These are phyloP conservation scores for Dalechampia spathulata DNA, from an alignment of 441 rosid genomes.

Conservation along the genomic window DNA sequence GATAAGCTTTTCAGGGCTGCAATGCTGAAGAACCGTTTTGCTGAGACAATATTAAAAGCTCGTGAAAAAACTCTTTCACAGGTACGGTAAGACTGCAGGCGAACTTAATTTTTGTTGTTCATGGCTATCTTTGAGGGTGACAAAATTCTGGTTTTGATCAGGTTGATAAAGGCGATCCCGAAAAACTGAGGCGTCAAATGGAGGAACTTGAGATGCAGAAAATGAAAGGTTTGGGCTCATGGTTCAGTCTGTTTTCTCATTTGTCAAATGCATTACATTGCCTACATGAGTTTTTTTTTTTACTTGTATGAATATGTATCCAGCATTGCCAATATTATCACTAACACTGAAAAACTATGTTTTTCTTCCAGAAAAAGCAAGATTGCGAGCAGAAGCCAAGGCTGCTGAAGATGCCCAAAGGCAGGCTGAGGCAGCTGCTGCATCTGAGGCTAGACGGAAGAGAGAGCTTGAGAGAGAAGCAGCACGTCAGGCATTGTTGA, in stretches of 20 bases:
- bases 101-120: not conserved
- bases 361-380: slow-evolving; percentile 49
- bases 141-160: slow-evolving; percentile 12
- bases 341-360: too few relatives aligned
- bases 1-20: slow-evolving; percentile 70
- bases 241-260: not conserved
- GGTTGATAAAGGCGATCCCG: slow-evolving; percentile 71
- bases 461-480: slow-evolving; percentile 84
- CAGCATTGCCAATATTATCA: too few relatives aligned
- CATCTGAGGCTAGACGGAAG: slow-evolving; percentile 57
- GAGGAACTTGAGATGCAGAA: slow-evolving; percentile 72
- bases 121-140: not conserved
- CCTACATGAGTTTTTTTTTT: slow-evolving; percentile 1
- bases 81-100: slow-evolving; percentile 29
- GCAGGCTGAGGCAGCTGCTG: slow-evolving; percentile 66
- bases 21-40: slow-evolving; percentile 68
- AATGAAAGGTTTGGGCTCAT: slow-evolving; percentile 48
- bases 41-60: slow-evolving; percentile 83
- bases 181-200: slow-evolving; percentile 51
- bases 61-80: slow-evolving; percentile 67
- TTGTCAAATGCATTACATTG: not conserved
- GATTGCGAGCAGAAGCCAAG: slow-evolving; percentile 73
- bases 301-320: too few relatives aligned
- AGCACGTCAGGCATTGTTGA: slow-evolving; percentile 68
- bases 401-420: slow-evolving; percentile 72